A percentile compares a stretch with the other conserved stretches of the same genome.
Evolutionary conservation across 805 yeast genomes (phyloP).

Genomic region (Candida vartiovaarae): DNA sequence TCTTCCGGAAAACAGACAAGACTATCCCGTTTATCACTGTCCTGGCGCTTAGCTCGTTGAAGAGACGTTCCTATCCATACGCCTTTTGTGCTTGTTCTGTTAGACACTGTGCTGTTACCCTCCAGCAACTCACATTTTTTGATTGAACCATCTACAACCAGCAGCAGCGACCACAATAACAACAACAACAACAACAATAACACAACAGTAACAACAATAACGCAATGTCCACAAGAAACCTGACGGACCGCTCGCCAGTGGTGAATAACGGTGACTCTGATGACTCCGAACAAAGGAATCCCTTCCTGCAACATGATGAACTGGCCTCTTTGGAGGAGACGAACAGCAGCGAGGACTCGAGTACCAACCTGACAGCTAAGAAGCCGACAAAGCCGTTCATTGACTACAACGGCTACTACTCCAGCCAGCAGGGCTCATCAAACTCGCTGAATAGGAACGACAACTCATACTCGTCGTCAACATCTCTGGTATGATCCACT

Average conservation of each 20-base stretch:
- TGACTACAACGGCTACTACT: slow-evolving; percentile 35
- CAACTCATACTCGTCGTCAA: slow-evolving; percentile 20
- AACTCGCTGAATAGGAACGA: slow-evolving; percentile 24
- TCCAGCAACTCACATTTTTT: too few species aligned
- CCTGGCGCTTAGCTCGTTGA: too few species aligned
- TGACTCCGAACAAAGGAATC: slow-evolving; percentile 23
- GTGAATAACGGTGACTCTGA: slow-evolving; percentile 17
- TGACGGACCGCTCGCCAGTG: slow-evolving; percentile 23
- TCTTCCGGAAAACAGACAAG: too few species aligned
- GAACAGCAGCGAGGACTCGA: slow-evolving; percentile 16
- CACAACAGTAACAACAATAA: not conserved
- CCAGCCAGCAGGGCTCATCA: slow-evolving; percentile 32
- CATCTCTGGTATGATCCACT: slow-evolving; percentile 14
- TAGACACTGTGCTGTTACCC: too few species aligned
- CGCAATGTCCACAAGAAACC: slow-evolving; percentile 25
- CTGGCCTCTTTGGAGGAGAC: slow-evolving; percentile 22
- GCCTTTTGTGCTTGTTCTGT: too few species aligned
- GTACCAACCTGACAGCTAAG: slow-evolving; percentile 14
- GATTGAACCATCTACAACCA: too few species aligned
- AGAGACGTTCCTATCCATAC: too few species aligned
- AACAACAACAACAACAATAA: too few species aligned
- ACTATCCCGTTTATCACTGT: too few species aligned
- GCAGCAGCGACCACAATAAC: too few species aligned
- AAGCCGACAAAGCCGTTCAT: slow-evolving; percentile 29
- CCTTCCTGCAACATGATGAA: slow-evolving; percentile 22